These are phyloP conservation scores for Monosporozyma yasuniensis DNA, from an alignment of 805 yeast genomes.

Conservation along the genomic window DNA sequence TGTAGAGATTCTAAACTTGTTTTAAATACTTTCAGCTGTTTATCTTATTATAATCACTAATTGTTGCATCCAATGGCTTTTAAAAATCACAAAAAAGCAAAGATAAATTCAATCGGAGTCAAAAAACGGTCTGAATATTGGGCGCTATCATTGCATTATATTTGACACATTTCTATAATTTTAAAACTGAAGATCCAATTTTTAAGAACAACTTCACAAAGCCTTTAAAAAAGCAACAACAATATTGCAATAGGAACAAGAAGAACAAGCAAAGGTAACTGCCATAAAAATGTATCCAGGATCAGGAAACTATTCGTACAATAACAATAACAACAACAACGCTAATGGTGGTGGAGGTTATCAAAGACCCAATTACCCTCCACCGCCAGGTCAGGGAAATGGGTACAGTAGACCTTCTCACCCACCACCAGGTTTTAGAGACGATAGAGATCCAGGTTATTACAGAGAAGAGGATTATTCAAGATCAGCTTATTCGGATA, in stretches of 20 bases:
- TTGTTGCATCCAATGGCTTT: neutral
- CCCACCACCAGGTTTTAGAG: neutral
- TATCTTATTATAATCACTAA: neutral
- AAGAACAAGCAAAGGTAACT: neutral
- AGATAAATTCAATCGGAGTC: neutral
- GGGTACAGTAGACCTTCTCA: constrained; percentile 4
- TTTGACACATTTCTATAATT: neutral
- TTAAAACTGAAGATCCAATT: neutral
- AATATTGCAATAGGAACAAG: neutral
- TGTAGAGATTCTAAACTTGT: too few species aligned
- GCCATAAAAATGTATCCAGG: constrained; percentile 33
- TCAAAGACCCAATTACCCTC: constrained; percentile 15
- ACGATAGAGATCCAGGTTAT: neutral
- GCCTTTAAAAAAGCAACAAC: neutral
- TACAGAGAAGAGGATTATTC: neutral
- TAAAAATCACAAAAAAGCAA: neutral
- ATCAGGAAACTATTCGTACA: constrained; percentile 27
- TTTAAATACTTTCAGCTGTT: neutral
- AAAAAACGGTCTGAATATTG: neutral
- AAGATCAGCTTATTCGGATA: neutral
- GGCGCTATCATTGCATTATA: neutral
- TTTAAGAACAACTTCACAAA: neutral
- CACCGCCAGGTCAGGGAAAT: constrained; percentile 4
- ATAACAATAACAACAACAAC: constrained; percentile 11
- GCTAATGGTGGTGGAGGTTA: constrained; percentile 6